A percentile compares a stretch with the other conserved stretches of the same genome.
phyloP scores from a whole-genome alignment of 768 basidiomycete species.

The Strobilomyces confusus region DNA sequence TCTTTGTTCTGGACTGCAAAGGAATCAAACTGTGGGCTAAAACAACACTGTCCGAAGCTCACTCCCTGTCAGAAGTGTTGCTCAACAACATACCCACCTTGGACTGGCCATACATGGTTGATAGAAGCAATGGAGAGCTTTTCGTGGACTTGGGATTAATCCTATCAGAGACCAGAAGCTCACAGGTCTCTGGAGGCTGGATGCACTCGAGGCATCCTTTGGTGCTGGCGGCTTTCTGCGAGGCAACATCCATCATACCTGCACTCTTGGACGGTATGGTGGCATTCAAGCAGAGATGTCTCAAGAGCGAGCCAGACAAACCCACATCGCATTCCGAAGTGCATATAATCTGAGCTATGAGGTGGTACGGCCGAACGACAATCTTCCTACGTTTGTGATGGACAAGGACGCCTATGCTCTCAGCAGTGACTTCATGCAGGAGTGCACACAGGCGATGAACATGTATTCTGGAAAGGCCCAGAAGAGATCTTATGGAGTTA shows the following conservation, averaged over 20 bases:
- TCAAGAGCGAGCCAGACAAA: background rate
- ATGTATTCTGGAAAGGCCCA: background rate
- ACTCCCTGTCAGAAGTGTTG: background rate
- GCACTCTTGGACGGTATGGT: background rate
- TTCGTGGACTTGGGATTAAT: constrained; percentile 5
- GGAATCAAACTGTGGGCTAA: constrained; percentile 2
- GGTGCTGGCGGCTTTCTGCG: background rate
- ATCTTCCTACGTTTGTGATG: background rate
- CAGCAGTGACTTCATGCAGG: background rate
- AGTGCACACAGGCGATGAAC: background rate
- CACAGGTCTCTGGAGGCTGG: background rate
- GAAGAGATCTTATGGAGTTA: background rate
- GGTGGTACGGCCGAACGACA: constrained; percentile 2
- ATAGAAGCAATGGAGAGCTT: background rate
- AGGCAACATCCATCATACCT: background rate
- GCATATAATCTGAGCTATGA: constrained; percentile 20
- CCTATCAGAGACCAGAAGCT: background rate
- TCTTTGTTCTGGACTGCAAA: background rate
- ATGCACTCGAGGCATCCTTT: background rate
- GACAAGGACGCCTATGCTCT: background rate
- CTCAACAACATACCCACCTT: background rate
- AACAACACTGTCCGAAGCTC: background rate
- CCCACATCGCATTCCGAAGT: constrained; percentile 11
- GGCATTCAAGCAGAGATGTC: constrained; percentile 16
- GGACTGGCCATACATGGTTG: background rate